Base-by-base conservation (phyloP, 441 rosid genomes). In the Gossypium gossypioides region DNA sequence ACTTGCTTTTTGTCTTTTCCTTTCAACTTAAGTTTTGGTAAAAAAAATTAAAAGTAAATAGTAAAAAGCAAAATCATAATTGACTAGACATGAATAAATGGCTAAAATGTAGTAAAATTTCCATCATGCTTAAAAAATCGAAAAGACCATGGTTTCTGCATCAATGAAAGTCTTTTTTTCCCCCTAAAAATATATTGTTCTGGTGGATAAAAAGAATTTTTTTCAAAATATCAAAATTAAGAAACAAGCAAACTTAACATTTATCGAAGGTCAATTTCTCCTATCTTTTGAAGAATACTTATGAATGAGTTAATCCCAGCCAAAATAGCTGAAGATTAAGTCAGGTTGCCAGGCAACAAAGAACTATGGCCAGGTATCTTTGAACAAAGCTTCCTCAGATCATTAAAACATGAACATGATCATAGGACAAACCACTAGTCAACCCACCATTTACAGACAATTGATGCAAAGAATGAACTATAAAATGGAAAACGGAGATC, bases 371-470 rank as follows among this genome's bases (percentile, higher is more conserved):
- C 58, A 68, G 15, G 44, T 27, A 68, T 50, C 56, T 8, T 8
- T 68, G 44, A 25, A 44, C 7, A 67, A 1, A 7, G 57, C 29
- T 50, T 68, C 19, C 25, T 68, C 46, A 4, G 44, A 51, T 18
- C 60, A 29, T 27, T 29, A 68, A 50, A 21, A 68, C 58, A 50
- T 15, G 15, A 50, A 68, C n/a, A 37, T 15, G 18, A 10, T 54
- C 58, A 6, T 19, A 54, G 24, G 40, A n/a, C n/a, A 66, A 4
- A 42, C 58, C 21, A 50, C 15, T 15, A 10, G 42, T 24, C 22
- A 51, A 67, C 72, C 59, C 59, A 68, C 58, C 10, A 4, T 48
- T 29, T 68, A 51, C 71, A 51, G 44, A 27, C 12, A 68, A 68
- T 3, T 51, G 24, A 16, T 29, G 44, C 16, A 9, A 27, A 50